Evolutionary conservation across 1,284 basidiomycete genomes (phyloP).

Genomic region (Cutaneotrichosporon spelunceum): DNA sequence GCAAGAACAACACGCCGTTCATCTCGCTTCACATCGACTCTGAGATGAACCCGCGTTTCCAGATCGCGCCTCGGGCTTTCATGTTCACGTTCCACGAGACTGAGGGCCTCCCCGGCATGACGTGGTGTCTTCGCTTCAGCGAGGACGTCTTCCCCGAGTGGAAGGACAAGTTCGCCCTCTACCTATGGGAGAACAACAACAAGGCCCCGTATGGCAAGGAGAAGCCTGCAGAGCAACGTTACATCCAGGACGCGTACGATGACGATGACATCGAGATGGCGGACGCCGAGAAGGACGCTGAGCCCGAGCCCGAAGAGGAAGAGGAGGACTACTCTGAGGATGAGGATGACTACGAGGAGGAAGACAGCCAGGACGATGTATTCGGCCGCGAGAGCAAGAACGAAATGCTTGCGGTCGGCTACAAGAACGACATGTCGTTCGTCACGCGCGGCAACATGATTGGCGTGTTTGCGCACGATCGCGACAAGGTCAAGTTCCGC

Average conservation of each 20-base stretch:
- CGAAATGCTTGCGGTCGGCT: constrained; percentile 88
- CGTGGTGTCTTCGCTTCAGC: constrained; percentile 79
- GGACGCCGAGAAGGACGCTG: constrained; percentile 58
- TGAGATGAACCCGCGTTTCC: constrained; percentile 61
- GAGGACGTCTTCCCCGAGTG: constrained; percentile 62
- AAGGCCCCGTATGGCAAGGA: constrained; percentile 72
- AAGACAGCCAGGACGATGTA: constrained; percentile 55
- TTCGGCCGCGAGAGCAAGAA: constrained; percentile 64
- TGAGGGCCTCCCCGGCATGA: constrained; percentile 61
- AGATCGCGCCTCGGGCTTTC: constrained; percentile 58
- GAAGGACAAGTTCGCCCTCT: constrained; percentile 65
- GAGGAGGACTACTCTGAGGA: constrained; percentile 57
- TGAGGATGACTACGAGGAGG: constrained; percentile 59
- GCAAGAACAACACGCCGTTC: constrained; percentile 44
- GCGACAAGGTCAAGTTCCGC: constrained; percentile 77
- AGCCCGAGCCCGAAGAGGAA: constrained; percentile 41
- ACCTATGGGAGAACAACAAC: constrained; percentile 80
- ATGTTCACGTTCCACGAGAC: constrained; percentile 60
- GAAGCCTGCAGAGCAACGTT: constrained; percentile 67
- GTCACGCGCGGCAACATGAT: constrained; percentile 95
- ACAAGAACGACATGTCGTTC: constrained; percentile 93
- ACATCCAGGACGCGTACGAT: constrained; percentile 63
- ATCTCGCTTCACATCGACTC: constrained; percentile 51
- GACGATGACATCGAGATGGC: constrained; percentile 76
- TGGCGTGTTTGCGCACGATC: constrained; percentile 88